Base-by-base conservation (phyloP, 257 asterid genomes). In the Pogostemon cablin region DNA sequence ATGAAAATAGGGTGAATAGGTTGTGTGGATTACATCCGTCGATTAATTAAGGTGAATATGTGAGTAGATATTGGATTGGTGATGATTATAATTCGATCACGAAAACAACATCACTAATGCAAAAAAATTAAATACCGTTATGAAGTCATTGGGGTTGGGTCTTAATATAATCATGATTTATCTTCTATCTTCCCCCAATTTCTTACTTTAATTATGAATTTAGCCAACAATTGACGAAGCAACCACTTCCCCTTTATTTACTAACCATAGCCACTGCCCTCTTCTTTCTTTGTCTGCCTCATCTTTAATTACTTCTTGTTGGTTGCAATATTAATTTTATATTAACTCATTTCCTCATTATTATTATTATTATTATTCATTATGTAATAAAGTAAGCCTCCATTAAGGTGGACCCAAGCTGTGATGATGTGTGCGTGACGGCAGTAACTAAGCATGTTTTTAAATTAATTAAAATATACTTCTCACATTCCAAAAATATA, bases 191-290 rank as follows among this genome's bases (percentile, higher is more conserved):
- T 70, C 42, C 25, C 69, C 70, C 35, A 64, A 79, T 60, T 81
- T 75, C 82, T 62, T 65, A 10, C 69, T 58, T 48, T 80, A 80
- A 86, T 86, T 69, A 83, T 83, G 77, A 69, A 72, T 72, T 77
- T 79, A 78, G 64, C 86, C 84, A 73, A 72, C 83, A 84, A 86
- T 86, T 84, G 91, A 84, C 91, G 80, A 81, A 20, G 74, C 87
- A 86, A 86, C 91, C 77, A 86, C 88, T 74, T 70, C 75, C 67
- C 66, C 67, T 74, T 83, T 70, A 41, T 81, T 60, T 71, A 48
- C 73, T 56, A 44, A 65, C 72, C 77, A 11, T 39, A 67, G 63
- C 66, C 65, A 72, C 77, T 63, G 47, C 43, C 53, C 47, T 25
- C 32, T n/a, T 62, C 61, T 71, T 49, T 72, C 76, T 62, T 8